These are phyloP conservation scores for Phytomonas sp. DNA, from an alignment of 208 protist species.

Conservation along the genomic window DNA sequence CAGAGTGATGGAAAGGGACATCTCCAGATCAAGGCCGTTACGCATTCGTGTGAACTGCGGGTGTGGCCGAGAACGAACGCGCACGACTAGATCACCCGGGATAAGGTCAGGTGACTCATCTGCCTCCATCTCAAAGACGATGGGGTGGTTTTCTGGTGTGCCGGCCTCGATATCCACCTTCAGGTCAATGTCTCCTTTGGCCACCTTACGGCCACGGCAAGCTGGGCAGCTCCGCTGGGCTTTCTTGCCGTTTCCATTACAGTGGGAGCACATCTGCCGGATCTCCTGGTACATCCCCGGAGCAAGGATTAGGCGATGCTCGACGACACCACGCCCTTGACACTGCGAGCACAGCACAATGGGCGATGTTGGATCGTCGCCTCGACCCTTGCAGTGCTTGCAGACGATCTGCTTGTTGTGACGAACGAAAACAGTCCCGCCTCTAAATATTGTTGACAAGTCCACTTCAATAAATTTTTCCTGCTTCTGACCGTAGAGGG, in stretches of 20 bases:
- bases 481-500: slow-evolving; percentile 71
- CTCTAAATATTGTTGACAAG: slow-evolving; percentile 92
- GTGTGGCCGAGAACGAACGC: slow-evolving; percentile 43
- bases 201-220: slow-evolving; percentile 72
- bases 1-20: slow-evolving; percentile 66
- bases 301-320: slow-evolving; percentile 59
- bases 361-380: slow-evolving; percentile 17
- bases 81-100: slow-evolving; percentile 76
- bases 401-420: slow-evolving; percentile 88
- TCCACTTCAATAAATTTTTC: slow-evolving; percentile 62
- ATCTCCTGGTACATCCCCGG: slow-evolving; percentile 72
- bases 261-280: slow-evolving; percentile 73
- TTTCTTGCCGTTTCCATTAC: slow-evolving; percentile 75
- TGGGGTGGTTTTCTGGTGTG: slow-evolving; percentile 44
- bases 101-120: slow-evolving; percentile 69
- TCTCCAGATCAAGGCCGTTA: slow-evolving; percentile 79
- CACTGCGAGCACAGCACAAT: slow-evolving; percentile 46
- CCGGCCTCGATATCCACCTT: slow-evolving; percentile 68
- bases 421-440: slow-evolving; percentile 51
- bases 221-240: slow-evolving; percentile 57
- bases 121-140: slow-evolving; percentile 83
- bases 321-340: slow-evolving; percentile 45
- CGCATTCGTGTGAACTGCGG: slow-evolving; percentile 61
- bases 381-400: slow-evolving; percentile 53
- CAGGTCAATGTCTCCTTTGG: slow-evolving; percentile 27